Evolutionary conservation across 2,329 filamentous ascomycete species (phyloP), one percentile per base, ranked within the genome.

Genomic region (Aspergillus arachidicola): DNA sequence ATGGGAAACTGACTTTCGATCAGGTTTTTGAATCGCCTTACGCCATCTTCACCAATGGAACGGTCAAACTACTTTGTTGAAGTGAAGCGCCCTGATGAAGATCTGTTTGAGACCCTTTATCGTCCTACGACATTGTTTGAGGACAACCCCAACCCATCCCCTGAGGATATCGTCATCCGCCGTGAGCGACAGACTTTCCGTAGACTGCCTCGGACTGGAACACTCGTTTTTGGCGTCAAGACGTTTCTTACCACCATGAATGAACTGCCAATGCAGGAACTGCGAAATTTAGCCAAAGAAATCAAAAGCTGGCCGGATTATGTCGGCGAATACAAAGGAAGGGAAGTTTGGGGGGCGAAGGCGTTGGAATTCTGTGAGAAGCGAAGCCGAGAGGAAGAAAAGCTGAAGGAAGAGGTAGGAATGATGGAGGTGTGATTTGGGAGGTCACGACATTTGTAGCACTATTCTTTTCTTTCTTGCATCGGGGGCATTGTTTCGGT

Each of bases 51-150:
- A 0, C 76, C 78, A 36, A 83, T 84, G 81, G 81, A 84, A 66
- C 80, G 82, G 45, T 79, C 76, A 41, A 82, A 81, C 62, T 80
- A 82, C 64, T 85, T 85, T 63, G 74, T 86, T 48, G 83, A 86
- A 72, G 79, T 82, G 11, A 78, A 76, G 26, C 72, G 74, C 3
- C 69, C 77, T 32, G 66, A 73, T 30, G 73, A 78, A 50, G 67
- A 73, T 38, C 71, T 82, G 26, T 71, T 77, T 1, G 73, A 82
- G 3, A 78, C 80, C 14, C 78, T 86, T 43, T 82, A 82, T 64
- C 79, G 82, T 21, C 78, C 78, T 6, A 77, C 76, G 2, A 76
- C 72, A 0, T 69, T 80, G 23, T 77, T 77, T 11, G 76, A 79
- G 48, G 67, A 80, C 68, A 65, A 76, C 64, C 64, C 77, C 62